A percentile compares a stretch with the other conserved stretches of the same genome.
Conservation (phyloP, 208 protist genomes). For the Tetramitus jugosus region DNA sequence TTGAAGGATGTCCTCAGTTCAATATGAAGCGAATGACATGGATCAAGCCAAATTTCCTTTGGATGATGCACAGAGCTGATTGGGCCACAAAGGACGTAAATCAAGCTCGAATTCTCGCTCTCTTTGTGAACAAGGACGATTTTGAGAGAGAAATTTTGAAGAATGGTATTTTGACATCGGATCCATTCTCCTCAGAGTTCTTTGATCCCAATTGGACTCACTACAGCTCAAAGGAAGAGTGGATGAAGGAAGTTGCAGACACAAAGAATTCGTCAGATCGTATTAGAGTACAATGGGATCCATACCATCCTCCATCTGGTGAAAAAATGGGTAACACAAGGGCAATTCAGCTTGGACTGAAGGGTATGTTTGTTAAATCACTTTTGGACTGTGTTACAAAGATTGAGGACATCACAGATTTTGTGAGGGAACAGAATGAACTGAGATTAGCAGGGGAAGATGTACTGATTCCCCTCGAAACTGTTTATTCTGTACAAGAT, state of each 20-base stretch:
- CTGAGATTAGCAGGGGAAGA: neutral
- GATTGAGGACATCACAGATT: constrained; percentile 16
- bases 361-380: neutral
- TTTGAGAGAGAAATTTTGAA: constrained; percentile 13
- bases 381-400: too few relatives aligned
- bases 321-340: constrained; percentile 4
- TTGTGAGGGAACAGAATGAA: neutral
- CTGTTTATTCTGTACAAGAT: neutral
- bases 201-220: neutral
- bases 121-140: neutral
- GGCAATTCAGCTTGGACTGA: constrained; percentile 3
- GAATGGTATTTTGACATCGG: neutral
- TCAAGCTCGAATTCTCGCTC: neutral
- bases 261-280: neutral
- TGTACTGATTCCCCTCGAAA: constrained; percentile 10
- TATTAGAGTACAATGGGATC: constrained; percentile 18
- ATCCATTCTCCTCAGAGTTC: too few relatives aligned
- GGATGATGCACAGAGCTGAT: constrained; percentile 15
- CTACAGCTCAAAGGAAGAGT: neutral
- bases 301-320: neutral
- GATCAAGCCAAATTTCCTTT: constrained; percentile 21
- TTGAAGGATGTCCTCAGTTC: neutral
- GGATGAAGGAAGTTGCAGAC: neutral
- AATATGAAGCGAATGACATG: neutral
- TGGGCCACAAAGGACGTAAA: neutral